Evolutionary conservation across 164 flowering plant genomes (phyloP), one percentile per base, ranked within the genome.

Genomic region (Houttuynia cordata): DNA sequence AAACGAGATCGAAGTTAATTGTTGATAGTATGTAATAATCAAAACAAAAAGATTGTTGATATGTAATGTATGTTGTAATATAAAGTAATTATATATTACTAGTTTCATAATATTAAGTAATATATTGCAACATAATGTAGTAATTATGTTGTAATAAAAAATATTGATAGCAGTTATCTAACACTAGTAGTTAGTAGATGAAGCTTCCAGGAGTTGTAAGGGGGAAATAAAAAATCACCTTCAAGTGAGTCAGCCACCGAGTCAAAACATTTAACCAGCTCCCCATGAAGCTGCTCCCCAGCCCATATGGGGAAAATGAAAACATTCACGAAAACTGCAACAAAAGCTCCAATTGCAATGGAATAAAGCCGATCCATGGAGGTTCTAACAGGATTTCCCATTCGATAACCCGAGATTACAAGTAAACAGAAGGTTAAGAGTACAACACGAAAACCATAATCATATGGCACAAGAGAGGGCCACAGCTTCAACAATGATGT

Each of bases 381-480:
- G 3, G 86, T 85, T 59, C 68, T 69, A 0, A 82, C 55, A 0
- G 88, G 93, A 56, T 70, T 79, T 10, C 96, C 91, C 82, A 83
- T 75, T 24, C 94, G 79, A 64, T 89, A 89, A 12, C 93, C 92
- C 4, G 91, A 83, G 24, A 87, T 82, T 59, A 85, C 68, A 61
- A 89, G 81, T 72, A 89, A 65, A 64, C 94, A 85, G 70, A 67
- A 89, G 63, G 94, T 89, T 74, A 89, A 81, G 21, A 89, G 82
- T 34, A 82, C 67, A 56, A 87, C 97, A 61, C 94, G 70, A 62
- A 85, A 87, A 0, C 91, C 91, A 55, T 89, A 82, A 63, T 89
- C 97, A 19, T 89, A 89, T 21, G 79, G 88, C 45, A 66, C 80
- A 0, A 87, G 72, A 4, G 85, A 75, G n/a, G 97, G 94, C 94